phyloP scores from a whole-genome alignment of 805 yeast genomes.

The Candida wancherniae region DNA sequence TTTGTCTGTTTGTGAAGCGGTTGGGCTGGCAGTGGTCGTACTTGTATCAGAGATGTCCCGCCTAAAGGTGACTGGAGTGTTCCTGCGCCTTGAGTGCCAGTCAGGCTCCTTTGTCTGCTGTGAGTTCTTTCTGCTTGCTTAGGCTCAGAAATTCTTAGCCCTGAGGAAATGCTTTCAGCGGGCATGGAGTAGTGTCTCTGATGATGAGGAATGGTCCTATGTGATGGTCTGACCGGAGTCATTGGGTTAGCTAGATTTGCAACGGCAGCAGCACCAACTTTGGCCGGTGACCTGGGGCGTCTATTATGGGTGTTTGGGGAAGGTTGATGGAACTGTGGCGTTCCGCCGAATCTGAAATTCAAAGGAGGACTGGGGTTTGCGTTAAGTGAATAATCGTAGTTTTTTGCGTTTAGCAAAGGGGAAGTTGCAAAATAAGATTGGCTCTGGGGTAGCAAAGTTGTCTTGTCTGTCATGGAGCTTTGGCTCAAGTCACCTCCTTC shows the following conservation, averaged over 20 bases:
- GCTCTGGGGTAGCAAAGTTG: conserved; percentile 4
- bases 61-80: conserved; percentile 19
- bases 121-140: conserved; percentile 4
- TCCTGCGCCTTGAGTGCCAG: conserved; percentile 1
- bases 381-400: conserved; percentile 20
- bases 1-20: conserved; percentile 32
- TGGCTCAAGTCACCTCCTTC: too few species aligned
- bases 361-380: conserved; percentile 31
- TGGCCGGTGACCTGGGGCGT: conserved; percentile 62
- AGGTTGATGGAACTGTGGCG: conserved; percentile 12
- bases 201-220: conserved; percentile 22
- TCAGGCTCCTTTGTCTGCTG: conserved; percentile 1
- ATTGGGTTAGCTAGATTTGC: conserved; percentile 41
- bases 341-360: conserved; percentile 34
- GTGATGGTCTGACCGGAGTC: conserved; percentile 26
- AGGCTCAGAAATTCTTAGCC: too few species aligned
- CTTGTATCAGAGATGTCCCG: conserved; percentile 35
- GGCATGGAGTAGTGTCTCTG: conserved; percentile 44
- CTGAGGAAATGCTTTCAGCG: conserved; percentile 15
- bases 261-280: conserved; percentile 69
- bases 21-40: conserved; percentile 39
- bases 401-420: conserved; percentile 4
- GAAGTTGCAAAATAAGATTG: conserved; percentile 8
- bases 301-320: conserved; percentile 11
- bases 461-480: too few species aligned